These are phyloP conservation scores for Diaporthe helianthi DNA, from an alignment of 2,329 filamentous ascomycete genomes.

Conservation along the genomic window DNA sequence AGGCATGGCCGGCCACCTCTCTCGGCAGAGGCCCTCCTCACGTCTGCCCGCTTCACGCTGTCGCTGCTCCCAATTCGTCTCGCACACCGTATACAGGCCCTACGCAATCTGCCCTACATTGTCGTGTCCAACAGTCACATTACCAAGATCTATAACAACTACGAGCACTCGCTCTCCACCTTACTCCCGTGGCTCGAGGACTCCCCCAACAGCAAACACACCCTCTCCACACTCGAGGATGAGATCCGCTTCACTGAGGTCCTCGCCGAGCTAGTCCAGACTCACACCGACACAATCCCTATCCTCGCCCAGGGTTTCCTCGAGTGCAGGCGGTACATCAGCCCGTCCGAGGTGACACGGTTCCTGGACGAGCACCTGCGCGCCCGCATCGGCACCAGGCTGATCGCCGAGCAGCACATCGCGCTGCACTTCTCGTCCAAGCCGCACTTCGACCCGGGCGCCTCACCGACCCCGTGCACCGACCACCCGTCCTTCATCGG, in stretches of 20 bases:
- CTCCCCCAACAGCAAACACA: constrained; percentile 49
- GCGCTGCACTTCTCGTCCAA: constrained; percentile 79
- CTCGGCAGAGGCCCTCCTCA: constrained; percentile 78
- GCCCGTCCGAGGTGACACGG: constrained; percentile 78
- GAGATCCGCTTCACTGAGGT: constrained; percentile 92
- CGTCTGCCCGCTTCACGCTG: constrained; percentile 95
- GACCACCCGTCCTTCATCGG: constrained; percentile 79
- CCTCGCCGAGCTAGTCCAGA: constrained; percentile 93
- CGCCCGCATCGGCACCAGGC: constrained; percentile 88
- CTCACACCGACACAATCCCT: constrained; percentile 93
- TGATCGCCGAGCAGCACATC: constrained; percentile 97
- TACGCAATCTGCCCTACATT: constrained; percentile 94
- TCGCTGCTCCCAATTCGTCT: constrained; percentile 90
- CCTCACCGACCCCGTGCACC: constrained; percentile 57
- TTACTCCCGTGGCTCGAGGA: constrained; percentile 76
- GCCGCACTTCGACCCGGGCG: constrained; percentile 69
- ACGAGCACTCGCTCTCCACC: constrained; percentile 89
- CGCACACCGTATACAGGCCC: constrained; percentile 89
- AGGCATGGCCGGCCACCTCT: constrained; percentile 84
- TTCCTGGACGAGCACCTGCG: constrained; percentile 95
- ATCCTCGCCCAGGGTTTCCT: constrained; percentile 91
- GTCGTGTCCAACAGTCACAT: constrained; percentile 98
- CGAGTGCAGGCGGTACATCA: constrained; percentile 91
- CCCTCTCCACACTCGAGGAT: constrained; percentile 80
- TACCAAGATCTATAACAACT: constrained; percentile 93